Conservation (phyloP, 2,329 filamentous ascomycete species). For the Chaetomiaceae sp. region DNA sequence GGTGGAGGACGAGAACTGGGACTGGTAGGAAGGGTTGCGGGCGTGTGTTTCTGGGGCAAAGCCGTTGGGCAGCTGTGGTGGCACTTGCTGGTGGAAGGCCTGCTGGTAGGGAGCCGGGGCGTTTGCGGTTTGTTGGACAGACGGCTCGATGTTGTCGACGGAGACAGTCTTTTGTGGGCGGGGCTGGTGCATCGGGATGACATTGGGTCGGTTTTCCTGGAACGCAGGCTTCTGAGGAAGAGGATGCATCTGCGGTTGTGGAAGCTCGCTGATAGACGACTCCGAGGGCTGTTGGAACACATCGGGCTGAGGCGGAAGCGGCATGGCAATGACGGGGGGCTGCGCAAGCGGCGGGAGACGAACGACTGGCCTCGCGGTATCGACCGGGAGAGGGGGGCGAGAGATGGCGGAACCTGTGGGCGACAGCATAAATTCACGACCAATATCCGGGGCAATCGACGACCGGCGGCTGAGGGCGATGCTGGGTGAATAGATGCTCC, state of each 20-base stretch:
- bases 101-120: slow-evolving; percentile 57
- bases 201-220: slow-evolving; percentile 48
- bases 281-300: slow-evolving; percentile 25
- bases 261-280: slow-evolving; percentile 45
- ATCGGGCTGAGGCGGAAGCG: slow-evolving; percentile 24
- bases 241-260: slow-evolving; percentile 52
- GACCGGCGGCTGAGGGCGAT: slow-evolving; percentile 84
- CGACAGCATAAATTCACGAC: slow-evolving; percentile 70
- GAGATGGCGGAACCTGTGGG: slow-evolving; percentile 74
- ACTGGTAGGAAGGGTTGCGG: slow-evolving; percentile 63
- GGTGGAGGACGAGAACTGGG: slow-evolving; percentile 66
- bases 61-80: slow-evolving; percentile 58
- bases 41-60: slow-evolving; percentile 56
- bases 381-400: slow-evolving; percentile 55
- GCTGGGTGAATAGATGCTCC: slow-evolving; percentile 80
- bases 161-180: slow-evolving; percentile 92
- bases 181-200: slow-evolving; percentile 81
- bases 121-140: slow-evolving; percentile 46
- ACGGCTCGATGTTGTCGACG: slow-evolving; percentile 85
- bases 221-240: slow-evolving; percentile 53
- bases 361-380: slow-evolving; percentile 66
- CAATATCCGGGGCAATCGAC: slow-evolving; percentile 61
- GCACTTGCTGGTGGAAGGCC: slow-evolving; percentile 93
- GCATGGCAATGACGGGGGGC: slow-evolving; percentile 19
- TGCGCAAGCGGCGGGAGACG: slow-evolving; percentile 64